Conservation (phyloP, 139 green algal genomes). For the Pleodorina starrii region DNA sequence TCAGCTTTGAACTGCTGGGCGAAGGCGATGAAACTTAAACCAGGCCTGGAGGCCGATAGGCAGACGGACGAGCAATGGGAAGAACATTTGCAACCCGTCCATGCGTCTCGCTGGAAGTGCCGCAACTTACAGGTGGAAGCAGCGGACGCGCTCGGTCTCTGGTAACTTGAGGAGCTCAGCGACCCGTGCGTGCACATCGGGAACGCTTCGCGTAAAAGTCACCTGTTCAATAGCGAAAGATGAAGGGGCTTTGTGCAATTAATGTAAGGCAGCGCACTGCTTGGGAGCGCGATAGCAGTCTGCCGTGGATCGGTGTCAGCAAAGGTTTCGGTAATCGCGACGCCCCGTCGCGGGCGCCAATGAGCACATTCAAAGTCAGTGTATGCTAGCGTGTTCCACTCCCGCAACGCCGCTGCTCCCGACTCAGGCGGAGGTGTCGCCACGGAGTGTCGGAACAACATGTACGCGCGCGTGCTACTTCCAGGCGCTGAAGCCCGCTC, state of each 20-base stretch:
- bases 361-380: no score
- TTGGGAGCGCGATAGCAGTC: not conserved
- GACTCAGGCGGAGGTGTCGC: not conserved
- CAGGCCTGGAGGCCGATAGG: no score
- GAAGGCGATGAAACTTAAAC: no score
- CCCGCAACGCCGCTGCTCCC: no score
- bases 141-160: constrained; percentile 37
- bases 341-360: no score
- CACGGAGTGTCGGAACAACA: not conserved
- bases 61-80: no score
- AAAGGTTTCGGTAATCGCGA: no score
- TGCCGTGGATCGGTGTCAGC: not conserved
- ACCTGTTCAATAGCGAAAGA: not conserved
- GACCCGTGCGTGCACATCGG: constrained; percentile 24
- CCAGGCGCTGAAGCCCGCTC: no score
- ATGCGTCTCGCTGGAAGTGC: no score
- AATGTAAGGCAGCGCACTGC: not conserved
- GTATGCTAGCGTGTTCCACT: no score
- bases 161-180: constrained; percentile 47
- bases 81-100: no score
- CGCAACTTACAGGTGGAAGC: constrained; percentile 43
- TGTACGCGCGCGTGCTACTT: not conserved
- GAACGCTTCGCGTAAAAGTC: not conserved
- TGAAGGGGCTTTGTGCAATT: not conserved
- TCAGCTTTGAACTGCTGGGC: no score